Evolutionary conservation across 306 rosid genomes (phyloP).

Genomic region (Cucumis sativus): Cucumber_9930_V3 NC_026658.2:3462001-3462500

Average conservation of each 20-base stretch:
- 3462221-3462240: no score
- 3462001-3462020: no score
- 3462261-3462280: conserved; percentile 47
- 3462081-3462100: not conserved
- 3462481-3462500: not conserved
- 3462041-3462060: not conserved
- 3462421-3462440: conserved; percentile 17
- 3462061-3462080: not conserved
- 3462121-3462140: conserved; percentile 34
- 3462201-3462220: no score
- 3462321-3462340: conserved; percentile 38
- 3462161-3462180: not conserved
- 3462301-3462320: conserved; percentile 28
- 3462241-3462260: conserved; percentile 30
- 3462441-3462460: no score
- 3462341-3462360: conserved; percentile 50
- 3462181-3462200: no score
- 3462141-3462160: conserved; percentile 74
- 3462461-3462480: no score
- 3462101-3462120: not conserved
- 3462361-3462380: conserved; percentile 98
- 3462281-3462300: conserved; percentile 31
- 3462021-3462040: not conserved
- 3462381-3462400: conserved; percentile 61
- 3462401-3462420: conserved; percentile 54